These are phyloP conservation scores for Exophiala sp. DNA, from an alignment of 2,329 filamentous ascomycete genomes.

Conservation along the genomic window DNA sequence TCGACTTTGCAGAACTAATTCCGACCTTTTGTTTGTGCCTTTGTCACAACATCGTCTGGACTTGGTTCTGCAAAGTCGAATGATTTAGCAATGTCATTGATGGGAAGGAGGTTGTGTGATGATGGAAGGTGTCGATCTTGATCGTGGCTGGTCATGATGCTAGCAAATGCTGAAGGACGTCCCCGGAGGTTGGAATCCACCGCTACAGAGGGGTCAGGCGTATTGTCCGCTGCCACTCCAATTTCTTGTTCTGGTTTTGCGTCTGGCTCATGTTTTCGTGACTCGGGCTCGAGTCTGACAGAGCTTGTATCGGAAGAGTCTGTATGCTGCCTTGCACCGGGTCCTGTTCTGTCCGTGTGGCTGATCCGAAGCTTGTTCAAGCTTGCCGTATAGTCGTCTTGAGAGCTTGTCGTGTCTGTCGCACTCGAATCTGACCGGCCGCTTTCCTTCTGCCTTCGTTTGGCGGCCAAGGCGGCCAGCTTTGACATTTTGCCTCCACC, in stretches of 20 bases:
- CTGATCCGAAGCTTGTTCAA: slow-evolving; percentile 30
- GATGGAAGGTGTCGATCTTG: background rate
- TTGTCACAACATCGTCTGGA: slow-evolving; percentile 83
- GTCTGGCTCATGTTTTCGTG: background rate
- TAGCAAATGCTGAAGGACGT: slow-evolving; percentile 25
- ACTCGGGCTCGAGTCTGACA: background rate
- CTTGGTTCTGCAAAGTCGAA: slow-evolving; percentile 76
- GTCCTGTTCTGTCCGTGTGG: slow-evolving; percentile 2
- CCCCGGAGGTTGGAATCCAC: slow-evolving; percentile 17
- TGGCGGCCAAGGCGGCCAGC: slow-evolving; percentile 81
- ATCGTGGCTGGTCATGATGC: slow-evolving; percentile 24
- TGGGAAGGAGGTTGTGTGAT: slow-evolving; percentile 8
- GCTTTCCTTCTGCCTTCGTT: slow-evolving; percentile 69
- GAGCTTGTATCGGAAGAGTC: background rate
- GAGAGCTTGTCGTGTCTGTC: background rate
- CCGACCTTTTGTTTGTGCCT: slow-evolving; percentile 81
- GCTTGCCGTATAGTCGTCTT: slow-evolving; percentile 22
- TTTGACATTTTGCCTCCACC: slow-evolving; percentile 75
- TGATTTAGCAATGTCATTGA: slow-evolving; percentile 32
- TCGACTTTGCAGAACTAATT: slow-evolving; percentile 27
- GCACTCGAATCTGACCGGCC: slow-evolving; percentile 30
- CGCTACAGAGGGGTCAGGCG: background rate
- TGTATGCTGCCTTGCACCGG: background rate
- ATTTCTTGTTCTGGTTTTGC: background rate
- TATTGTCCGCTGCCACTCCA: background rate